Evolutionary conservation across 352 stramenopile species (phyloP).

Genomic region (Aphanomyces euteiches): DNA sequence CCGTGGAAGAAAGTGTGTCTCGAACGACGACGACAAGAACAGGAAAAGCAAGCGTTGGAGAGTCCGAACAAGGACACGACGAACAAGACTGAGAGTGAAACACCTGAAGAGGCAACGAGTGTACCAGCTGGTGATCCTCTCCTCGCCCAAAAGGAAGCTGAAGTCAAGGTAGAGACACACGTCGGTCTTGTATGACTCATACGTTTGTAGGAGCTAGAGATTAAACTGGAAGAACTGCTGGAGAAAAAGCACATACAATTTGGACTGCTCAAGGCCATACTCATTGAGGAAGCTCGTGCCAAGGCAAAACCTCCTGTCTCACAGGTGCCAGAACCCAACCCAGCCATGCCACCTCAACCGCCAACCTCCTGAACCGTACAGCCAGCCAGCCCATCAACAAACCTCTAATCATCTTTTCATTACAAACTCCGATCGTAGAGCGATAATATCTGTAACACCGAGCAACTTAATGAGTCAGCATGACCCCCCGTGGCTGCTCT

Average conservation of each 20-base stretch:
- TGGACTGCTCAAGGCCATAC: constrained; percentile 22
- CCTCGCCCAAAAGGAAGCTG: constrained; percentile 17
- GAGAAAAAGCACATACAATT: constrained; percentile 29
- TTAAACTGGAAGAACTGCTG: constrained; percentile 11
- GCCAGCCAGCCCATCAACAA: too few species aligned
- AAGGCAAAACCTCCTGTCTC: constrained; percentile 9
- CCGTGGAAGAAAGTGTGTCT: constrained; percentile 28
- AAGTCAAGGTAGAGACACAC: constrained; percentile 2
- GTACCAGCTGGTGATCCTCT: not conserved
- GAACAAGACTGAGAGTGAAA: too few species aligned
- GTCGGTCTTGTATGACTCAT: not conserved
- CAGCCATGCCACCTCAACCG: too few species aligned
- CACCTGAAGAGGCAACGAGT: not conserved
- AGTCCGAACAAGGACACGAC: not conserved
- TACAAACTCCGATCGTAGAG: too few species aligned
- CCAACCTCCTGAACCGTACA: too few species aligned
- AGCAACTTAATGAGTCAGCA: too few species aligned
- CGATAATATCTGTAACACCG: too few species aligned
- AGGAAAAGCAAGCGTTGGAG: too few species aligned
- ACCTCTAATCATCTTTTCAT: too few species aligned
- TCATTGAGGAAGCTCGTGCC: constrained; percentile 25
- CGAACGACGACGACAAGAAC: constrained; percentile 11
- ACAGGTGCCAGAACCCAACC: too few species aligned
- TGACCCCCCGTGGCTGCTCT: too few species aligned
- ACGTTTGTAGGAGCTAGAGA: constrained; percentile 19